Percentiles rank a stretch among this genome's conserved stretches.
These are phyloP conservation scores for Populus tremula DNA, from an alignment of 345 rosid species.

Conservation along the genomic window DNA sequence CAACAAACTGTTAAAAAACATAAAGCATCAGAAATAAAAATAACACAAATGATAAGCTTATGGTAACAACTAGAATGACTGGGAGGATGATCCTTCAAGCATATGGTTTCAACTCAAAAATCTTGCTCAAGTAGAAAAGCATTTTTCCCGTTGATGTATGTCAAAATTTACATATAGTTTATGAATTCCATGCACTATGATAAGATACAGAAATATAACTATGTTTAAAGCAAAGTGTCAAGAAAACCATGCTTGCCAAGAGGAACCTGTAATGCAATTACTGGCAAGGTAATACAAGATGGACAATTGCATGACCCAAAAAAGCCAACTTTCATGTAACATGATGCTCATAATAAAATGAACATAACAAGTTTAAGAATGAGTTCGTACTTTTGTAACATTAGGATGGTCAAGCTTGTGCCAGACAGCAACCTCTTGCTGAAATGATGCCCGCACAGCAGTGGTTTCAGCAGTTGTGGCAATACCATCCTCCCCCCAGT, in stretches of 20 bases:
- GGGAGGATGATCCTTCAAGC: neutral
- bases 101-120: neutral
- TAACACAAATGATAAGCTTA: neutral
- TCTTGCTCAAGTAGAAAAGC: neutral
- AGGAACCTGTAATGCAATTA: neutral
- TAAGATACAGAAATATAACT: neutral
- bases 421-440: slow-evolving; percentile 96
- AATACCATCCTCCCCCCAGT: slow-evolving; percentile 85
- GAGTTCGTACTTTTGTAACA: slow-evolving; percentile 65
- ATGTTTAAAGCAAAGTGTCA: neutral
- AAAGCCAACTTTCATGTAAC: neutral
- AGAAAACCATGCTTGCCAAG: neutral
- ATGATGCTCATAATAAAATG: neutral
- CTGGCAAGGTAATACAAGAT: neutral
- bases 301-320: slow-evolving; percentile 3
- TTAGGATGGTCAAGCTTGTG: slow-evolving; percentile 88
- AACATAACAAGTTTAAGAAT: slow-evolving; percentile 9
- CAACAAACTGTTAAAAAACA: slow-evolving; percentile 57
- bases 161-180: neutral
- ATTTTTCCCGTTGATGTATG: neutral
- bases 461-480: slow-evolving; percentile 67
- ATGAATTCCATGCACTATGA: neutral
- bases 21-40: slow-evolving; percentile 1
- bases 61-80: neutral
- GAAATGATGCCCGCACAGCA: slow-evolving; percentile 70